Evolutionary conservation across 805 yeast species (phyloP), one percentile per base, ranked within the genome.

Genomic region (Starmerella potacharoeniae): DNA sequence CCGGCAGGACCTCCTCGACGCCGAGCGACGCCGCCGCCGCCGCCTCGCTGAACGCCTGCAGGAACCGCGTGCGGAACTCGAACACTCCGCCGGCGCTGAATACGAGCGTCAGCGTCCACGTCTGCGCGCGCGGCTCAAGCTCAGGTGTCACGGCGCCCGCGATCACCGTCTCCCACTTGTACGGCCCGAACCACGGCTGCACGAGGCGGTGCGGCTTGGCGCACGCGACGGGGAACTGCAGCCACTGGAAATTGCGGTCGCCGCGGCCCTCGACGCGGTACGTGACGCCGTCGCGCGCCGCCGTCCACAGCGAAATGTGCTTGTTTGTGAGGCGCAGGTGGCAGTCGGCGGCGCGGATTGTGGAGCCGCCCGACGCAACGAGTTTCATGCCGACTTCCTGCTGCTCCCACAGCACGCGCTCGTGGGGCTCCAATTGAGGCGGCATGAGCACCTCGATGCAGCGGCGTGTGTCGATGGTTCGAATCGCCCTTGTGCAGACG

Each of bases 131-230:
- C 4, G 57, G 61, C 46, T 53, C 55, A 2, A 54, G 31, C 11
- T 9, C 43, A 3, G 31, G 13, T 0, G 28, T 33, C n/a, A n/a
- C 33, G 5, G 53, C 43, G 29, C 54, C 46, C 6, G 52, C 31
- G 11, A 68, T 50, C 4, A 45, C 31, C 17, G 64, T 63, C 43
- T 60, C 60, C 69, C 69, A 67, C 28, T 58, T 57, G 51, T 69
- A 65, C 17, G 73, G 71, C 4, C 73, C 73, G 30, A 69, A 60
- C 70, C 70, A 69, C 7, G 73, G 73, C 62, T 67, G 69, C 9
- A 60, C 57, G 16, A 69, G 55, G 44, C 56, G 50, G 50, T 56
- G 59, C 5, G 61, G 61, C 51, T 31, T 40, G 4, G 56, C 52
- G 16, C 44, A 28, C 13, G 52, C 45, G 16, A 69, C 48, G 3